Conservation (phyloP, 805 yeast species). For the Barnettozyma wickerhamii region DNA sequence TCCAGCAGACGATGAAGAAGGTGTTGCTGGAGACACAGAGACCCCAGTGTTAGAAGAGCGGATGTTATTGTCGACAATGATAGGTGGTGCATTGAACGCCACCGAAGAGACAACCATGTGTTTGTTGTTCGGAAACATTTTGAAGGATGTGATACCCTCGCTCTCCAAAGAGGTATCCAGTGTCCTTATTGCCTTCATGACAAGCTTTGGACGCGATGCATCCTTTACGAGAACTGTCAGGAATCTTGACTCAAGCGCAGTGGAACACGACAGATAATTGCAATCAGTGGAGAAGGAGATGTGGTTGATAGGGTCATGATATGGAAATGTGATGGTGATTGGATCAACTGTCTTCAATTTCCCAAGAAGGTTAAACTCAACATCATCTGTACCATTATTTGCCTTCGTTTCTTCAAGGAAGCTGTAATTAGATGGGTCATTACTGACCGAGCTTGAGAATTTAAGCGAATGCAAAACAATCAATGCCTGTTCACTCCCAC, state of each 20-base stretch:
- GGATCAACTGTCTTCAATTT: slow-evolving; percentile 43
- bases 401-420: background rate
- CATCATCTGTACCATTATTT: slow-evolving; percentile 4
- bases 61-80: slow-evolving; percentile 60
- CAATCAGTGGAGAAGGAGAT: slow-evolving; percentile 72
- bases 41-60: background rate
- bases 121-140: slow-evolving; percentile 64
- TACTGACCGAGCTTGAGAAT: slow-evolving; percentile 3
- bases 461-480: slow-evolving; percentile 50
- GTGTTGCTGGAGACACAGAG: background rate
- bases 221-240: slow-evolving; percentile 66
- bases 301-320: slow-evolving; percentile 77
- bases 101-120: slow-evolving; percentile 54
- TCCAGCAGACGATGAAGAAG: slow-evolving; percentile 4
- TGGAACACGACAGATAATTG: slow-evolving; percentile 64
- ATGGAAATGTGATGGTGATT: slow-evolving; percentile 75
- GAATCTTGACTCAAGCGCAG: slow-evolving; percentile 68
- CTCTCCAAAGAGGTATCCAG: slow-evolving; percentile 66
- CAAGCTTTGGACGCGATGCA: slow-evolving; percentile 57
- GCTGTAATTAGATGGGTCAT: background rate
- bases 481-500: slow-evolving; percentile 72
- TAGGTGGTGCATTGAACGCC: slow-evolving; percentile 63
- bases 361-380: slow-evolving; percentile 8
- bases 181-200: slow-evolving; percentile 63
- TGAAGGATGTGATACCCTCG: slow-evolving; percentile 84